Conservation (phyloP, 179 eudicot species). For the Drosera spatulata region DNA sequence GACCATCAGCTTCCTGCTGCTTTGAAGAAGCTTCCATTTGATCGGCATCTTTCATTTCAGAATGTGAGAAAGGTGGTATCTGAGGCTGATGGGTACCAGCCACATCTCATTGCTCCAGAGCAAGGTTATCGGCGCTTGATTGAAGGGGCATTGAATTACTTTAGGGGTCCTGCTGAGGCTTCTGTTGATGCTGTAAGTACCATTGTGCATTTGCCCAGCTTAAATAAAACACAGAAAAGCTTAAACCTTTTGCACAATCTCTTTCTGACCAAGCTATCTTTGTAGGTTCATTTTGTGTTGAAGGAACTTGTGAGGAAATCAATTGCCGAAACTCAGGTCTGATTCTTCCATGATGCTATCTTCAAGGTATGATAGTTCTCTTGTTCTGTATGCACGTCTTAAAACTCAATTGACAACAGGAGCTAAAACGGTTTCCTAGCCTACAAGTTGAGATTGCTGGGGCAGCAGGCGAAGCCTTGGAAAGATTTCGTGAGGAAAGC, state of each 20-base stretch:
- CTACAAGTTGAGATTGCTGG: constrained; percentile 71
- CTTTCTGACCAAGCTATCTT: too few species aligned
- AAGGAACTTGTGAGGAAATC: constrained; percentile 96
- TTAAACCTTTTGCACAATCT: too few species aligned
- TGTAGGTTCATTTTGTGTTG: constrained; percentile 80
- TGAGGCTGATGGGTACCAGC: constrained; percentile 94
- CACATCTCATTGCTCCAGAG: constrained; percentile 94
- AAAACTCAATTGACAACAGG: constrained; percentile 24
- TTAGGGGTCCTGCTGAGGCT: constrained; percentile 89
- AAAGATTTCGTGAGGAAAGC: constrained; percentile 83
- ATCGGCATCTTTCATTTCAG: constrained; percentile 71
- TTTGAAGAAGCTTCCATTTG: constrained; percentile 79
- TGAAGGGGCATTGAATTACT: constrained; percentile 66
- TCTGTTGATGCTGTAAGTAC: constrained; percentile 85
- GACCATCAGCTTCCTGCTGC: constrained; percentile 96
- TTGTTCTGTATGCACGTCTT: not conserved
- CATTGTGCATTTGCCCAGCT: not conserved
- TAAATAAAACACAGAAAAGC: too few species aligned
- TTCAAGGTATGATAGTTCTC: too few species aligned
- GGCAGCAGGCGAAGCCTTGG: constrained; percentile 66
- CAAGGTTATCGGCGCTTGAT: constrained; percentile 91
- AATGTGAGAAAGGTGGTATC: constrained; percentile 69
- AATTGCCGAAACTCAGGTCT: constrained; percentile 73
- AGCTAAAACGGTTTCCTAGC: constrained; percentile 80
- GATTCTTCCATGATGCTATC: not conserved